Evolutionary conservation across 2,329 filamentous ascomycete species (phyloP).

Genomic region (Paracoccidioides lutzii): DNA sequence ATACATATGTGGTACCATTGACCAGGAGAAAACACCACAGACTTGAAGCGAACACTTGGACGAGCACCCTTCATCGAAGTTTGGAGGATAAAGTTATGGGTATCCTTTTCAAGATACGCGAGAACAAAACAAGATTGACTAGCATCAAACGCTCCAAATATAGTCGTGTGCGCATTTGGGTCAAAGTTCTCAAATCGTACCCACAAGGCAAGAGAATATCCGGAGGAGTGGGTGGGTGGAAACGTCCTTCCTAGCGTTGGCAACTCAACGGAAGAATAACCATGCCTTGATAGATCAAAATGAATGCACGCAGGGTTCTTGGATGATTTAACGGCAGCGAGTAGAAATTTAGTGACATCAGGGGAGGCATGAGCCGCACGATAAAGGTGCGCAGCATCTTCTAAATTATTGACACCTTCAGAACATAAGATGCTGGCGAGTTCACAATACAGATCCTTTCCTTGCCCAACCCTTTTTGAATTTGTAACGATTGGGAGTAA

Average conservation of each 20-base stretch:
- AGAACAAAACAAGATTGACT: conserved; percentile 89
- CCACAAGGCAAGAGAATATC: conserved; percentile 87
- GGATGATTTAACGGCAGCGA: conserved; percentile 61
- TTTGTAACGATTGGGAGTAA: conserved; percentile 52
- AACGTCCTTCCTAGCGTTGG: conserved; percentile 74
- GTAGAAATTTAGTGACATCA: conserved; percentile 52
- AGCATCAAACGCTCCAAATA: conserved; percentile 89
- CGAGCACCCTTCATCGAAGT: conserved; percentile 77
- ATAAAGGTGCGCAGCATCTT: conserved; percentile 69
- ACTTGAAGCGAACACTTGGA: conserved; percentile 89
- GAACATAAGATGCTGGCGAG: conserved; percentile 56
- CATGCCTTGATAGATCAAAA: conserved; percentile 80
- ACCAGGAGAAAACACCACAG: conserved; percentile 58
- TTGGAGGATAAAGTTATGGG: conserved; percentile 85
- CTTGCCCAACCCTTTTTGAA: conserved; percentile 40
- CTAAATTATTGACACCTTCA: conserved; percentile 67
- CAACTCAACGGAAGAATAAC: conserved; percentile 81
- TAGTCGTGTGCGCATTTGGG: conserved; percentile 70
- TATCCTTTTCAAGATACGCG: conserved; percentile 86
- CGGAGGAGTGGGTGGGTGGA: conserved; percentile 62
- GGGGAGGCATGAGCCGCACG: conserved; percentile 41
- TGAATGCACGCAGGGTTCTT: conserved; percentile 75
- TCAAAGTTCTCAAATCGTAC: conserved; percentile 81
- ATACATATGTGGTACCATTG: conserved; percentile 90
- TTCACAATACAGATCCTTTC: conserved; percentile 48